Evolutionary conservation across 2,329 filamentous ascomycete species (phyloP).

Genomic region (Penicillium sp.): DNA sequence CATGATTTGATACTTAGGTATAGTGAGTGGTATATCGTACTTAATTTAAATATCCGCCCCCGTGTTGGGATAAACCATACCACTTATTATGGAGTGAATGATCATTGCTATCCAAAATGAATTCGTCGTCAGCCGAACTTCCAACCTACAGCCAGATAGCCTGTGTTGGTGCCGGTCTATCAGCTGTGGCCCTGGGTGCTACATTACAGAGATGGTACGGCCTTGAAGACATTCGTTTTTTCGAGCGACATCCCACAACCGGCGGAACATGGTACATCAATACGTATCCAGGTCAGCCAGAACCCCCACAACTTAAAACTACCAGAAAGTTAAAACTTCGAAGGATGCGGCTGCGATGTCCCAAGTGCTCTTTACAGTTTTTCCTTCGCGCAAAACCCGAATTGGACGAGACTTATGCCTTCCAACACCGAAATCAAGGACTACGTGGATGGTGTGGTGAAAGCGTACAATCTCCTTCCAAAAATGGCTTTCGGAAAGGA

Average conservation of each 20-base stretch:
- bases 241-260: slow-evolving; percentile 59
- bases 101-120: too few relatives aligned
- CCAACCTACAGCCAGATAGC: slow-evolving; percentile 31
- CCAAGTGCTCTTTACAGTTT: slow-evolving; percentile 60
- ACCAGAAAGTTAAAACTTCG: too few relatives aligned
- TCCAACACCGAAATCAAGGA: slow-evolving; percentile 54
- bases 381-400: slow-evolving; percentile 56
- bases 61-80: too few relatives aligned
- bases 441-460: slow-evolving; percentile 56
- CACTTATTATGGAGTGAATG: too few relatives aligned
- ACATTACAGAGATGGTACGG: slow-evolving; percentile 61
- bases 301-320: too few relatives aligned
- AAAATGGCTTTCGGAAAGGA: not conserved
- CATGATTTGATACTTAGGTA: too few relatives aligned
- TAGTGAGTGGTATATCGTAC: too few relatives aligned
- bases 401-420: slow-evolving; percentile 56
- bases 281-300: slow-evolving; percentile 58
- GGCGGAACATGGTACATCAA: slow-evolving; percentile 69
- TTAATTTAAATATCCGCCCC: too few relatives aligned
- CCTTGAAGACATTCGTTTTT: slow-evolving; percentile 62
- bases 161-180: slow-evolving; percentile 62
- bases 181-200: slow-evolving; percentile 63
- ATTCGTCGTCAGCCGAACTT: not conserved
- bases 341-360: slow-evolving; percentile 57
- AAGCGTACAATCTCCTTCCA: slow-evolving; percentile 8